These are phyloP conservation scores for Arctium lappa DNA, from an alignment of 129 eudicot species.

Conservation along the genomic window DNA sequence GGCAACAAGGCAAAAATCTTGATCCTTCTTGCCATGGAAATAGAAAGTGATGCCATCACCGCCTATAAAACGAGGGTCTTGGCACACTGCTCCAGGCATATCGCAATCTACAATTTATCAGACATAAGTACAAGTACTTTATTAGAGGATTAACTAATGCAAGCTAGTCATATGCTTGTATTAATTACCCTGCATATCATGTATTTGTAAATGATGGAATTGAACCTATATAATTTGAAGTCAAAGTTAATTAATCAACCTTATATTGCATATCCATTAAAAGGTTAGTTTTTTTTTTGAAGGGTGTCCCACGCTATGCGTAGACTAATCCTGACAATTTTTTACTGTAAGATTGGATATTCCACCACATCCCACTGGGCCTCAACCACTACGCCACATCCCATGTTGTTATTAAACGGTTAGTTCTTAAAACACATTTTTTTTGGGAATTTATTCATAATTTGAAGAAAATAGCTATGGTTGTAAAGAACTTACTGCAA, in stretches of 20 bases:
- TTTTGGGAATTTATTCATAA: not conserved
- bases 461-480: not conserved
- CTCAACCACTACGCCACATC: no score
- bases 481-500: constrained; percentile 57
- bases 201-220: not conserved
- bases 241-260: no score
- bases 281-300: no score
- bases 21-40: constrained; percentile 69
- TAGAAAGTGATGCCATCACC: constrained; percentile 83
- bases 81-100: constrained; percentile 73
- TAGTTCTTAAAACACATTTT: not conserved
- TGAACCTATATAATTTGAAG: not conserved
- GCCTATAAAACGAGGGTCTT: constrained; percentile 83
- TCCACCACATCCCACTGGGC: no score
- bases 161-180: not conserved
- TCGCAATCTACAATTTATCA: constrained; percentile 50
- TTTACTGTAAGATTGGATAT: no score
- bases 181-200: not conserved
- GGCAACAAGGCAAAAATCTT: constrained; percentile 69
- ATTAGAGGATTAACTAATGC: not conserved
- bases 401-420: not conserved
- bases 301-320: no score
- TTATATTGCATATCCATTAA: no score
- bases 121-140: not conserved
- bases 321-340: no score